Conservation (phyloP, 2,329 filamentous ascomycete genomes). For the Phyllosticta citrichinensis region DNA sequence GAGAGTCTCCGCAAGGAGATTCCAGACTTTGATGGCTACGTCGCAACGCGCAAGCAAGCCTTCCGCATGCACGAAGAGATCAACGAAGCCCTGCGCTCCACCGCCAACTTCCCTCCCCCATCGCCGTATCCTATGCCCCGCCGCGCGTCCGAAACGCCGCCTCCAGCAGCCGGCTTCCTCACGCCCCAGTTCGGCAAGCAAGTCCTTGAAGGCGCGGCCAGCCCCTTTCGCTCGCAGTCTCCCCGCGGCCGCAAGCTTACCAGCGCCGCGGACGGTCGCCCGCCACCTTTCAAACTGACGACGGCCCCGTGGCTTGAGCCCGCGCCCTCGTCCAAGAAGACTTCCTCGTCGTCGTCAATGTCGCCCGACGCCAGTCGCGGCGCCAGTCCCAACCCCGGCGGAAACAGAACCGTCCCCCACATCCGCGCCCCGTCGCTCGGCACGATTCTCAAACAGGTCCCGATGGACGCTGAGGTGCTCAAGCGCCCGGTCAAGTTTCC, state of each 20-base stretch:
- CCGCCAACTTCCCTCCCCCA: slow-evolving; percentile 16
- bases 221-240: slow-evolving; percentile 24
- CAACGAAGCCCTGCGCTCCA: slow-evolving; percentile 27
- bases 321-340: neutral
- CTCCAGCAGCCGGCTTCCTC: slow-evolving; percentile 20
- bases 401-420: neutral
- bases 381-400: neutral
- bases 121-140: slow-evolving; percentile 12
- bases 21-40: slow-evolving; percentile 37
- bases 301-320: neutral
- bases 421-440: neutral
- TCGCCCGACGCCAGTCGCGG: neutral
- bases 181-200: slow-evolving; percentile 25
- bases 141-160: slow-evolving; percentile 12
- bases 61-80: slow-evolving; percentile 39
- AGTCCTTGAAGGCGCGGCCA: slow-evolving; percentile 21
- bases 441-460: neutral
- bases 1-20: slow-evolving; percentile 33
- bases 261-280: neutral
- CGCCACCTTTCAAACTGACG: neutral
- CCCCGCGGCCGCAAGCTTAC: slow-evolving; percentile 25
- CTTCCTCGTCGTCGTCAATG: neutral
- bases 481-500: slow-evolving; percentile 27
- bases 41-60: slow-evolving; percentile 39
- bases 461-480: slow-evolving; percentile 20